phyloP scores from a whole-genome alignment of 106 monocot genomes.

The Alisma plantagoaquatica region DNA sequence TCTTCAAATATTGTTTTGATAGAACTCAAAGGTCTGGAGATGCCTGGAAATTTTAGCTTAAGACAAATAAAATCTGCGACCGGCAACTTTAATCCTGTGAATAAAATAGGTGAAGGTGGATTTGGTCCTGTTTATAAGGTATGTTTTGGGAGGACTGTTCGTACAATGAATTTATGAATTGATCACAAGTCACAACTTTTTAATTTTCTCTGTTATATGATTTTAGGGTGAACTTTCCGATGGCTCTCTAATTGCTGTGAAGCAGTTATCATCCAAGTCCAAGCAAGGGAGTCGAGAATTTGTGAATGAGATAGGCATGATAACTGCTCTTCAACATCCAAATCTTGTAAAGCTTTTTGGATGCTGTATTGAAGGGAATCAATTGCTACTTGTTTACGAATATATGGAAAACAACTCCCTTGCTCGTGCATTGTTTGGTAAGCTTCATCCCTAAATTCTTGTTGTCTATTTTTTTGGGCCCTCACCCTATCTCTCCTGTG shows the following conservation, averaged over 20 bases:
- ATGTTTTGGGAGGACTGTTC: background rate
- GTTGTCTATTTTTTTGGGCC: background rate
- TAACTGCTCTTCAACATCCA: constrained; percentile 6
- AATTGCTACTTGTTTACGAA: constrained; percentile 4
- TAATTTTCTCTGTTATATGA: background rate
- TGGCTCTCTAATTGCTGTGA: constrained; percentile 2
- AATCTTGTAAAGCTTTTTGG: constrained; percentile 11
- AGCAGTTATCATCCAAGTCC: constrained; percentile 3
- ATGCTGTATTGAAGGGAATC: constrained; percentile 5
- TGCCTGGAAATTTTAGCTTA: constrained; percentile 7
- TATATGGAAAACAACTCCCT: constrained; percentile 7
- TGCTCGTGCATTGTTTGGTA: background rate
- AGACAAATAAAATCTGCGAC: constrained; percentile 11
- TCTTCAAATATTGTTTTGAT: constrained; percentile 1
- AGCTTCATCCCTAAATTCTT: background rate
- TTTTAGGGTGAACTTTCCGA: constrained; percentile 1
- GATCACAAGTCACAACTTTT: background rate
- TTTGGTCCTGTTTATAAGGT: background rate
- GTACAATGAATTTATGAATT: background rate
- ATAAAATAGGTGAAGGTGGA: constrained; percentile 18
- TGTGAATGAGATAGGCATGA: constrained; percentile 9
- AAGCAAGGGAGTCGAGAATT: constrained; percentile 7
- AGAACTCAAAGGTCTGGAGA: constrained; percentile 5
- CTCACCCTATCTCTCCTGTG: background rate
- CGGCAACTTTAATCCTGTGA: constrained; percentile 4